Percentiles rank a stretch among this genome's conserved stretches.
These are phyloP conservation scores for Zhuliangozyma blackwelliae DNA, from an alignment of 1,139 yeast species.

Conservation along the genomic window DNA sequence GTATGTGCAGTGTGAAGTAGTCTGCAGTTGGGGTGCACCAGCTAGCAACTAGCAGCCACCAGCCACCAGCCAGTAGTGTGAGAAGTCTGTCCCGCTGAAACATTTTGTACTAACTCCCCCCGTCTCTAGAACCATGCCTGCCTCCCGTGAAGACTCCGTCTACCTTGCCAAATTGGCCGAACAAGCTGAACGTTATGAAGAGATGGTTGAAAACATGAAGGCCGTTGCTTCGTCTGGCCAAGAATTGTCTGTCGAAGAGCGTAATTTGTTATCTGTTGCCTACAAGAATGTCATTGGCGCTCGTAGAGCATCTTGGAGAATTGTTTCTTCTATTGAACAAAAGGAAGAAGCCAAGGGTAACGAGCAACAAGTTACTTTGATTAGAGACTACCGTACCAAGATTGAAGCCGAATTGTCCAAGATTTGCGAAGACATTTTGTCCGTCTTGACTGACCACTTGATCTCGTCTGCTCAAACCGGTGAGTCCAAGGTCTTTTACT, in stretches of 20 bases:
- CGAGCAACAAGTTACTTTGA: constrained; percentile 79
- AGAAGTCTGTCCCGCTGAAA: too few species aligned
- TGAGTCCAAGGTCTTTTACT: constrained; percentile 96
- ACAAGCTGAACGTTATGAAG: constrained; percentile 99
- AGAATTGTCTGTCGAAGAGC: constrained; percentile 95
- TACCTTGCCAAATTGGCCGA: constrained; percentile 98
- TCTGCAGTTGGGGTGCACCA: too few species aligned
- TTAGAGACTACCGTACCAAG: constrained; percentile 92
- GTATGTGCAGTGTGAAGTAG: too few species aligned
- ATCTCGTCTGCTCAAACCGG: constrained; percentile 95
- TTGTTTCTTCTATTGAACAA: constrained; percentile 95
- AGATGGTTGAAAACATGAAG: constrained; percentile 98
- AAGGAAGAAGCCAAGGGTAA: constrained; percentile 97
- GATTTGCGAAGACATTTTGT: constrained; percentile 90
- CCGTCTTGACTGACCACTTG: constrained; percentile 82
- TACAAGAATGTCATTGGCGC: constrained; percentile 99
- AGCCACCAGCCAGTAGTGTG: too few species aligned
- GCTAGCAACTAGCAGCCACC: too few species aligned
- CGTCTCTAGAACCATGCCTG: constrained; percentile 46
- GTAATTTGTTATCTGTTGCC: constrained; percentile 94
- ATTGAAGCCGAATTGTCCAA: constrained; percentile 90
- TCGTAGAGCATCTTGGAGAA: constrained; percentile 99
- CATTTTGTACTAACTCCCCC: too few species aligned
- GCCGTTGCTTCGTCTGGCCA: constrained; percentile 95
- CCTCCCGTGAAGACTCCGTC: constrained; percentile 96